A percentile compares a stretch with the other conserved stretches of the same genome.
Evolutionary conservation across 805 yeast species (phyloP).

Genomic region (Candida maesae): DNA sequence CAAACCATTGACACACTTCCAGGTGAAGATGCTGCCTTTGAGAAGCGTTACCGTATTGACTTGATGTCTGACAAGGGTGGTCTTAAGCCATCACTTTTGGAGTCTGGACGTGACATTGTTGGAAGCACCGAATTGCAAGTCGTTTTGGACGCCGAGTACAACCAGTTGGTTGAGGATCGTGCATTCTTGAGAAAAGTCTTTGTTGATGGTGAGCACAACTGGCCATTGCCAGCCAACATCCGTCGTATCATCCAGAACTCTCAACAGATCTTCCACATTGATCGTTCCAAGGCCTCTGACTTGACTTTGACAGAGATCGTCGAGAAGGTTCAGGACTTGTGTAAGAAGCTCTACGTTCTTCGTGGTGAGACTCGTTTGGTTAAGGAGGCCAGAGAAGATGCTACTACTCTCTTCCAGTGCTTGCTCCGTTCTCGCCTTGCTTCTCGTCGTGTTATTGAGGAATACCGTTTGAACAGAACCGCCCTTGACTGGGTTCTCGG

Average conservation of each 20-base stretch:
- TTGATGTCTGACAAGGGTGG: conserved; percentile 65
- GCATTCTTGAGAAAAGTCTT: conserved; percentile 77
- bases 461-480: conserved; percentile 73
- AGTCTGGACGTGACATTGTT: conserved; percentile 83
- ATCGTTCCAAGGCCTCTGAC: conserved; percentile 86
- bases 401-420: conserved; percentile 86
- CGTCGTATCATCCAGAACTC: conserved; percentile 96
- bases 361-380: conserved; percentile 76
- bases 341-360: conserved; percentile 65
- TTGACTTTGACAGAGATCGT: conserved; percentile 81
- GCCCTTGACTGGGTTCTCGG: conserved; percentile 97
- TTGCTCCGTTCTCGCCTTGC: conserved; percentile 90
- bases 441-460: conserved; percentile 86
- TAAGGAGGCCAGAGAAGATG: conserved; percentile 87
- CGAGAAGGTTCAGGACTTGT: conserved; percentile 61
- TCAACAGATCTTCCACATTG: conserved; percentile 93
- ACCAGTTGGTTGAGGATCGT: conserved; percentile 76
- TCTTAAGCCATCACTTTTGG: conserved; percentile 69
- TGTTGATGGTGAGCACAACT: conserved; percentile 88
- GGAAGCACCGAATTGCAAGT: conserved; percentile 86
- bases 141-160: conserved; percentile 77
- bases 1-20: conserved; percentile 95
- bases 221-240: conserved; percentile 97
- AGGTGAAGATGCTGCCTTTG: conserved; percentile 83
- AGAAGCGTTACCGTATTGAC: conserved; percentile 80